These are phyloP conservation scores for Excoecaria agallocha DNA, from an alignment of 345 rosid genomes.

Conservation along the genomic window DNA sequence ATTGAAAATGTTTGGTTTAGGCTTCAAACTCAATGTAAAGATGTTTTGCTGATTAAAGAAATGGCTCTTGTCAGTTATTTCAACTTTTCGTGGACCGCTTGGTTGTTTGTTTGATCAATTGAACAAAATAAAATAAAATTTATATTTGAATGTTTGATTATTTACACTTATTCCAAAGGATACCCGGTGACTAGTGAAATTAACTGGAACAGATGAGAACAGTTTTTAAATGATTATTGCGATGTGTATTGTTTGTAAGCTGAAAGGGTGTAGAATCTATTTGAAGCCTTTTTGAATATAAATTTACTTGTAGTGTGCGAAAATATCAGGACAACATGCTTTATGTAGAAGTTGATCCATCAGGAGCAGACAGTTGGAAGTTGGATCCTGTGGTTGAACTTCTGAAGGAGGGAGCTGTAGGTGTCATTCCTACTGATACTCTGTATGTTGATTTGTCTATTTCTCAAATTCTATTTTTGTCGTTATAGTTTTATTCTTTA, in stretches of 20 bases:
- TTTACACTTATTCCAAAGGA: no score
- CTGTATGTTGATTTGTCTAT: constrained; percentile 38
- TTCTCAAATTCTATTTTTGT: not conserved
- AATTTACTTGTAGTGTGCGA: not conserved
- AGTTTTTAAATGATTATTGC: not conserved
- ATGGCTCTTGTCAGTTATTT: not conserved
- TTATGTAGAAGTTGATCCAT: constrained; percentile 67
- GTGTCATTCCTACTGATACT: constrained; percentile 91
- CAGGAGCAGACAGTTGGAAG: constrained; percentile 71
- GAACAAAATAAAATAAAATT: not conserved
- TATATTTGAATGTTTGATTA: not conserved
- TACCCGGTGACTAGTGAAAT: no score
- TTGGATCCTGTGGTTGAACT: constrained; percentile 61
- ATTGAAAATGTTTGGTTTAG: not conserved
- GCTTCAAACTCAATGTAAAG: not conserved
- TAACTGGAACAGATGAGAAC: not conserved
- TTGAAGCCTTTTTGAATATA: no score
- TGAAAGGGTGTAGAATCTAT: not conserved
- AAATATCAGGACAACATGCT: constrained; percentile 53
- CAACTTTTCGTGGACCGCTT: not conserved
- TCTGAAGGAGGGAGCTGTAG: constrained; percentile 85
- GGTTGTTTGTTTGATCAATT: not conserved
- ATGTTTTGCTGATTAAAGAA: not conserved
- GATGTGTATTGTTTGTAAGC: not conserved
- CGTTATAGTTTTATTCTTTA: no score